phyloP scores from a whole-genome alignment of 371 early-diverging fungal genomes.

The Apophysomyces sp. region DNA sequence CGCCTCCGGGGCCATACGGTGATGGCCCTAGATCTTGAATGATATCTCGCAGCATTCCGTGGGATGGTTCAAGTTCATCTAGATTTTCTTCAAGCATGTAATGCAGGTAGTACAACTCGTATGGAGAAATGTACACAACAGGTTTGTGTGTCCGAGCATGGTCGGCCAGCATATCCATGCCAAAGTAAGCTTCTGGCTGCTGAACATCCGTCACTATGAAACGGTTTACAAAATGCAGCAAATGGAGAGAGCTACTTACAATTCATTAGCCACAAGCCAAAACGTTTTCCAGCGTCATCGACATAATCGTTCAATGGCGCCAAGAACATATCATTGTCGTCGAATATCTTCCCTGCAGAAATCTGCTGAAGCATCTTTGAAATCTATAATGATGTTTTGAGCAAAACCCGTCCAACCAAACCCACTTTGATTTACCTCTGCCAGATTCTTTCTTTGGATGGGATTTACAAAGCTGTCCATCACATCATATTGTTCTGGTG shows the following conservation, averaged over 20 bases:
- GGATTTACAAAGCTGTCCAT: slow-evolving; percentile 84
- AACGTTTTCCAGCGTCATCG: slow-evolving; percentile 67
- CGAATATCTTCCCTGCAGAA: slow-evolving; percentile 75
- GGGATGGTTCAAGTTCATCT: slow-evolving; percentile 54
- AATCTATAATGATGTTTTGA: slow-evolving; percentile 39
- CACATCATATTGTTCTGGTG: slow-evolving; percentile 96
- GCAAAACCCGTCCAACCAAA: no score
- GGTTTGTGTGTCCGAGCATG: slow-evolving; percentile 83
- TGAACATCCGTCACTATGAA: slow-evolving; percentile 73
- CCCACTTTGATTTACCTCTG: slow-evolving; percentile 56
- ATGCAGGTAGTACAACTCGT: slow-evolving; percentile 90
- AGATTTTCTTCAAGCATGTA: slow-evolving; percentile 75
- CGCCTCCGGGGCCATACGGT: slow-evolving; percentile 55
- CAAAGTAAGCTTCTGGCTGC: slow-evolving; percentile 87
- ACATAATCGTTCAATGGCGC: slow-evolving; percentile 84
- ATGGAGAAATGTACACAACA: slow-evolving; percentile 83
- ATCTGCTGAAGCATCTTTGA: slow-evolving; percentile 93
- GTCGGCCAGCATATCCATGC: slow-evolving; percentile 89
- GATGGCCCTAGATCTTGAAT: slow-evolving; percentile 83
- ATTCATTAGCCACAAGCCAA: slow-evolving; percentile 73
- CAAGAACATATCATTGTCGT: slow-evolving; percentile 69
- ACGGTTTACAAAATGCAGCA: not conserved
- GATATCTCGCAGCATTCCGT: slow-evolving; percentile 80
- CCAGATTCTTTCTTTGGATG: slow-evolving; percentile 92
- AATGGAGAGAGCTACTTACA: slow-evolving; percentile 37